Conservation (phyloP, 768 basidiomycete genomes). For the Termitomyces sp. region DNA sequence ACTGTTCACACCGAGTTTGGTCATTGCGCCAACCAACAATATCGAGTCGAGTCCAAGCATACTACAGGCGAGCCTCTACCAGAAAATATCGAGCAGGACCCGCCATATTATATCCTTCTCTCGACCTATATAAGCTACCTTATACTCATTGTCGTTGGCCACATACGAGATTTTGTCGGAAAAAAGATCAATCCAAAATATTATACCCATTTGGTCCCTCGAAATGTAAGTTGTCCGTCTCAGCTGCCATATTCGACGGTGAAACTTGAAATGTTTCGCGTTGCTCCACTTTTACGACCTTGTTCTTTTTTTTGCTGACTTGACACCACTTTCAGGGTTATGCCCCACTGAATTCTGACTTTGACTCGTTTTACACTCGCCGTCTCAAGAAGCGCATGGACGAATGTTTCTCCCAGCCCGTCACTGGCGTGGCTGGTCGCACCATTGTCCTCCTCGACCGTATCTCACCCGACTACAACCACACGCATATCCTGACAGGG, state of each 20-base stretch:
- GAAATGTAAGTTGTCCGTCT: constrained; percentile 51
- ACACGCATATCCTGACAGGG: constrained; percentile 72
- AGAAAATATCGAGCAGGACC: constrained; percentile 67
- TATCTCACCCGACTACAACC: constrained; percentile 74
- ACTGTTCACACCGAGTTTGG: constrained; percentile 91
- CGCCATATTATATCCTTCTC: constrained; percentile 88
- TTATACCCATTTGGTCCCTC: constrained; percentile 80
- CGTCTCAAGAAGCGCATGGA: constrained; percentile 92
- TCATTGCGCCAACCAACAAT: constrained; percentile 75
- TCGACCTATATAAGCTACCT: constrained; percentile 93
- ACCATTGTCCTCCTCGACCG: constrained; percentile 86
- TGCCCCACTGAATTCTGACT: constrained; percentile 94
- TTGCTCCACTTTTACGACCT: not conserved
- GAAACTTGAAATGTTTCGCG: not conserved
- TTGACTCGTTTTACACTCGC: constrained; percentile 98
- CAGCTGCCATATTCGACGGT: not conserved
- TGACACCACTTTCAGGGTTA: constrained; percentile 61
- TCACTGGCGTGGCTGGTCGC: constrained; percentile 93
- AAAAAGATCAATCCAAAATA: constrained; percentile 66
- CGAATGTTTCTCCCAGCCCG: constrained; percentile 90
- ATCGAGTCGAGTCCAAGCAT: constrained; percentile 65
- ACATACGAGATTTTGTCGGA: constrained; percentile 92
- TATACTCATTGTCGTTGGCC: constrained; percentile 86
- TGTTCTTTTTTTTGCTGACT: not conserved
- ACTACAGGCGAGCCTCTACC: constrained; percentile 41